phyloP scores from a whole-genome alignment of 2,329 filamentous ascomycete species.

The Pyrenophora graminea region DNA sequence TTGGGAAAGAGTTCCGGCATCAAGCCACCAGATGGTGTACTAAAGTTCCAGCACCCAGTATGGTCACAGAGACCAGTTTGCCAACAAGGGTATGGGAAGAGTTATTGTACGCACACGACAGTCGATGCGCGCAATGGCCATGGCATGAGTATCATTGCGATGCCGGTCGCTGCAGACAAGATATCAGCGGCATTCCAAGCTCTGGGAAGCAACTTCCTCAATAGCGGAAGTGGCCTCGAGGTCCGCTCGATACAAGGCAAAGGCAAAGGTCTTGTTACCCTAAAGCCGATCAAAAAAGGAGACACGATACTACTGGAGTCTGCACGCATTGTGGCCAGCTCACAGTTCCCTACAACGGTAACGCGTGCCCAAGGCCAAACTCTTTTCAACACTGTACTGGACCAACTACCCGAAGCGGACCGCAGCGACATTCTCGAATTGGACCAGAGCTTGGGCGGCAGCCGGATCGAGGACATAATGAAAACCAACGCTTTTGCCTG shows the following conservation, averaged over 20 bases:
- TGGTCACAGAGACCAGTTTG: slow-evolving; percentile 25
- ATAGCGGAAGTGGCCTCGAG: slow-evolving; percentile 9
- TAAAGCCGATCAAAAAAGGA: slow-evolving; percentile 17
- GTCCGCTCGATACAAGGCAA: slow-evolving; percentile 26
- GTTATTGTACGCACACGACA: slow-evolving; percentile 28
- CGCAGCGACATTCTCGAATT: slow-evolving; percentile 13
- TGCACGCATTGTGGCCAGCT: slow-evolving; percentile 26
- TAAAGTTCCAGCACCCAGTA: slow-evolving; percentile 5
- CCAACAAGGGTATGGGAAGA: slow-evolving; percentile 9
- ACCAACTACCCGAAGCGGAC: slow-evolving; percentile 14
- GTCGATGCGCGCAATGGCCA: slow-evolving; percentile 14
- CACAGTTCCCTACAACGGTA: slow-evolving; percentile 20
- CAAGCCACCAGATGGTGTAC: not conserved
- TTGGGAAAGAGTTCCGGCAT: not conserved
- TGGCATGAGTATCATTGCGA: slow-evolving; percentile 29
- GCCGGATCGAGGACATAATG: slow-evolving; percentile 24
- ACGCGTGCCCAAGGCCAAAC: slow-evolving; percentile 11
- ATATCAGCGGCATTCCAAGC: slow-evolving; percentile 16
- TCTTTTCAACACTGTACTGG: slow-evolving; percentile 19
- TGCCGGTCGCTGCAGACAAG: slow-evolving; percentile 18
- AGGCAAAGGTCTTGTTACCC: slow-evolving; percentile 29
- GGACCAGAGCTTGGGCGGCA: slow-evolving; percentile 22
- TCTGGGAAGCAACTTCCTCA: not conserved
- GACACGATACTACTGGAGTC: slow-evolving; percentile 27
- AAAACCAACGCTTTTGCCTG: slow-evolving; percentile 34